These are phyloP conservation scores for Monosporascus sp. DNA, from an alignment of 2,329 filamentous ascomycete genomes.

Conservation along the genomic window DNA sequence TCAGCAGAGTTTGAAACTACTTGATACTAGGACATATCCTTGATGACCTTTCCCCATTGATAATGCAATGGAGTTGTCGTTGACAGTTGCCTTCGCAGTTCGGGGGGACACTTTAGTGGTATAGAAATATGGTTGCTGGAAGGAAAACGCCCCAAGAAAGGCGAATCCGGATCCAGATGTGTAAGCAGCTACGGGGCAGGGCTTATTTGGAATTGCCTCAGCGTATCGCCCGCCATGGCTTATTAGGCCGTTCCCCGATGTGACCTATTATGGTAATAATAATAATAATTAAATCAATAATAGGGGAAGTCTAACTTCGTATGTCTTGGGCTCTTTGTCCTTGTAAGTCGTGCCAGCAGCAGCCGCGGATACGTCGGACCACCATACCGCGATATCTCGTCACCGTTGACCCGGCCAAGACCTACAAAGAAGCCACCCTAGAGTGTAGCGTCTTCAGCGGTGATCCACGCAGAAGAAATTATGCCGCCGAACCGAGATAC, in stretches of 20 bases:
- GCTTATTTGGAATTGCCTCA: background rate
- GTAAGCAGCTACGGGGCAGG: background rate
- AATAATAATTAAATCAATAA: too few relatives aligned
- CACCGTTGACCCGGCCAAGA: background rate
- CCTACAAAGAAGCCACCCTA: too few relatives aligned
- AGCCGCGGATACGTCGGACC: background rate
- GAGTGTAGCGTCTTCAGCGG: background rate
- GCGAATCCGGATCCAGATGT: background rate
- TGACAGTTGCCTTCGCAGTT: too few relatives aligned
- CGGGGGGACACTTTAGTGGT: too few relatives aligned
- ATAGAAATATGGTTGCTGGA: too few relatives aligned
- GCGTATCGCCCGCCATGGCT: background rate
- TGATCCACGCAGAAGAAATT: background rate
- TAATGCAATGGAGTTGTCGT: too few relatives aligned
- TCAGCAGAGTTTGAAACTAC: too few relatives aligned
- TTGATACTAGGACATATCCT: too few relatives aligned
- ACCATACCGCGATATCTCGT: background rate
- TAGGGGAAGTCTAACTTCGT: background rate
- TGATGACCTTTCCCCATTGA: too few relatives aligned
- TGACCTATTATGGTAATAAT: background rate
- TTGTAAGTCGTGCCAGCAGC: too few relatives aligned
- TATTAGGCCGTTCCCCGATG: background rate
- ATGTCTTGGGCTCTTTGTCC: too few relatives aligned
- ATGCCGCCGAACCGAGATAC: too few relatives aligned
- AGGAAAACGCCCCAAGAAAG: background rate